phyloP scores from a whole-genome alignment of 345 rosid species.

The Fremontodendron californicum region DNA sequence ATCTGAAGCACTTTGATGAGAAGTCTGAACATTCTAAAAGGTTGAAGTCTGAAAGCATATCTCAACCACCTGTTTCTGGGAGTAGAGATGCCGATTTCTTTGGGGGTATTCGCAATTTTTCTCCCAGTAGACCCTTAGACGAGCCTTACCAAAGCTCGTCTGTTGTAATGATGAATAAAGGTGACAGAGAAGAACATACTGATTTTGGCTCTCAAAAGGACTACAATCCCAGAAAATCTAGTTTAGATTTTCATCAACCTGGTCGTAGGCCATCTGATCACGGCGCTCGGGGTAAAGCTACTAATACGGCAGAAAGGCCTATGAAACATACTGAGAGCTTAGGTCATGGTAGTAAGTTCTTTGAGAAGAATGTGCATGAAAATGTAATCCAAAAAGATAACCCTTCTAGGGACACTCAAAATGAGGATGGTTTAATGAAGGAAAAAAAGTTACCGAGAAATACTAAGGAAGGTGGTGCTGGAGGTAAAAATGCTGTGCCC shows the following conservation, averaged over 20 bases:
- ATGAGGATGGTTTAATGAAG: slow-evolving; percentile 41
- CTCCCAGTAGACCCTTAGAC: slow-evolving; percentile 26
- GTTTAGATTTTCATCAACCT: slow-evolving; percentile 38
- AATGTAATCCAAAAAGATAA: slow-evolving; percentile 42
- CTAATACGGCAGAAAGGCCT: slow-evolving; percentile 36
- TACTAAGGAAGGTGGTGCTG: slow-evolving; percentile 52
- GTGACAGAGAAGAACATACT: slow-evolving; percentile 36
- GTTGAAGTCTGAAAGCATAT: slow-evolving; percentile 45
- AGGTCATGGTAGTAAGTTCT: slow-evolving; percentile 20
- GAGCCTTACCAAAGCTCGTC: slow-evolving; percentile 38
- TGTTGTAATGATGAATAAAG: slow-evolving; percentile 31
- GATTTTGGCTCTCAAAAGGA: slow-evolving; percentile 40
- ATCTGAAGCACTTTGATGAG: slow-evolving; percentile 36
- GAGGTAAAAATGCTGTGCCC: slow-evolving; percentile 43
- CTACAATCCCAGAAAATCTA: slow-evolving; percentile 41
- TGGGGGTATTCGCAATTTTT: too few relatives aligned
- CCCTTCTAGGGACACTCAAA: slow-evolving; percentile 44
- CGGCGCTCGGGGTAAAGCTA: slow-evolving; percentile 32
- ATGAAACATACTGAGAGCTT: not conserved
- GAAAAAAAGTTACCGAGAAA: slow-evolving; percentile 51
- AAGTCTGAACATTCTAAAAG: slow-evolving; percentile 48
- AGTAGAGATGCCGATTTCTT: slow-evolving; percentile 36
- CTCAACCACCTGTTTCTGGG: slow-evolving; percentile 39
- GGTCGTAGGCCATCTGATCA: slow-evolving; percentile 40
- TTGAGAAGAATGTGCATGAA: slow-evolving; percentile 35